These are phyloP conservation scores for Cystofilobasidium ferigula DNA, from an alignment of 768 basidiomycete genomes.

Conservation along the genomic window DNA sequence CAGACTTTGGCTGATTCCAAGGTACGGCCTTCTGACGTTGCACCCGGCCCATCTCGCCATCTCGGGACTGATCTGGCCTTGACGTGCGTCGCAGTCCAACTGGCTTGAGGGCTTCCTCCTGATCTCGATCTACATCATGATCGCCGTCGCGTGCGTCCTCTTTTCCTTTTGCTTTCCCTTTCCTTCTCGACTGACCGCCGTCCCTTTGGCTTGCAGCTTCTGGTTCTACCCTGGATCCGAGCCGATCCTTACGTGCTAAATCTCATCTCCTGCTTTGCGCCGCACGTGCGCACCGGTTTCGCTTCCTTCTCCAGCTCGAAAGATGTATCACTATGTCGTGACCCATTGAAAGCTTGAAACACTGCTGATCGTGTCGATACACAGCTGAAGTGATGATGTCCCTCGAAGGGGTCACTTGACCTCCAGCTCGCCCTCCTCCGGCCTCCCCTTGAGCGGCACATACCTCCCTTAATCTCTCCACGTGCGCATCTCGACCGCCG, in stretches of 20 bases:
- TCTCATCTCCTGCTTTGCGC: too few relatives aligned
- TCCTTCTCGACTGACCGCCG: background rate
- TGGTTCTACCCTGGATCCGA: conserved; percentile 29
- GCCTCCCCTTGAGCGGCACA: too few relatives aligned
- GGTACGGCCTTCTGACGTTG: too few relatives aligned
- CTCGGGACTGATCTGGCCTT: too few relatives aligned
- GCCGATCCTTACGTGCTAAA: conserved; percentile 4
- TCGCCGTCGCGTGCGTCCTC: conserved; percentile 27
- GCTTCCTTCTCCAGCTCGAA: too few relatives aligned
- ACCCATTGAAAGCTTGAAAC: too few relatives aligned
- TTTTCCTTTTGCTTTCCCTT: background rate
- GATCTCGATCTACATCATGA: conserved; percentile 27
- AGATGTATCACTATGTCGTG: too few relatives aligned
- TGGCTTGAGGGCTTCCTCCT: conserved; percentile 24
- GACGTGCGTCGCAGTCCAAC: background rate
- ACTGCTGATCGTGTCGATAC: too few relatives aligned
- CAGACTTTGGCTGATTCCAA: conserved; percentile 70
- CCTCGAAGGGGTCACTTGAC: too few relatives aligned
- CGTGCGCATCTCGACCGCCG: background rate
- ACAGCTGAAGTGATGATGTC: too few relatives aligned
- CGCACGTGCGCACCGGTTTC: too few relatives aligned
- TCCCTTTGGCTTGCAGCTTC: background rate
- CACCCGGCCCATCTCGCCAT: background rate
- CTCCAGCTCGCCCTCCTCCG: too few relatives aligned
- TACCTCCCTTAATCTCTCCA: background rate